Conservation (phyloP, 345 rosid genomes). For the Eucalyptus decipiens region DNA sequence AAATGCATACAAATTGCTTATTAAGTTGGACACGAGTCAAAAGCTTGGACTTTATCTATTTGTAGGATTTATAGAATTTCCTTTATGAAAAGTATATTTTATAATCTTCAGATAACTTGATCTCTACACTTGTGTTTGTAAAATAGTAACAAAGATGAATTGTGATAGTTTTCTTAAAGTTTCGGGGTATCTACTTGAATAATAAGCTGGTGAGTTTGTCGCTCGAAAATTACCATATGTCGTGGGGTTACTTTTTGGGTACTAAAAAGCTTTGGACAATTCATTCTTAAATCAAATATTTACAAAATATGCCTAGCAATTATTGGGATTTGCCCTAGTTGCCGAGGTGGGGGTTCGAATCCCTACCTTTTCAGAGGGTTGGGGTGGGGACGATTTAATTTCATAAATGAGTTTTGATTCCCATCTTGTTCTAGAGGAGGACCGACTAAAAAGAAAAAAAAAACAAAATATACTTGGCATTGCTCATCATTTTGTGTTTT, state of each 20-base stretch:
- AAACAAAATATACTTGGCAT: neutral
- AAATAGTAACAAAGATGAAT: neutral
- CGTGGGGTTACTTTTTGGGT: neutral
- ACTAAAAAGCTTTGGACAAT: neutral
- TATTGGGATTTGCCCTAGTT: no score
- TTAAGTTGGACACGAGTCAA: accelerated
- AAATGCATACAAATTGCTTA: accelerated
- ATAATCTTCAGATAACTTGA: neutral
- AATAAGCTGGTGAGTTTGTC: neutral
- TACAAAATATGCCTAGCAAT: neutral
- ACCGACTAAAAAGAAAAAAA: no score
- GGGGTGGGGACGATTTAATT: no score
- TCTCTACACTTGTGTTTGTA: accelerated
- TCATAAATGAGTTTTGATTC: no score
- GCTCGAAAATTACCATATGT: accelerated
- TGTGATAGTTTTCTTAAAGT: accelerated
- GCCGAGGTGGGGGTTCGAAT: no score
- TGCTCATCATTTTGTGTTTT: neutral
- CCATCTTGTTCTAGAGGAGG: no score
- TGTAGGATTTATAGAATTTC: neutral
- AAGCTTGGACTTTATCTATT: neutral
- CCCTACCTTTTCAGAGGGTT: no score
- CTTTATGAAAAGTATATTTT: neutral
- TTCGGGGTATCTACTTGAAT: accelerated
- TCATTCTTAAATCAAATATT: neutral